These are phyloP conservation scores for Discostella stelligeroides DNA, from an alignment of 108 stramenopile species.

Conservation along the genomic window DNA sequence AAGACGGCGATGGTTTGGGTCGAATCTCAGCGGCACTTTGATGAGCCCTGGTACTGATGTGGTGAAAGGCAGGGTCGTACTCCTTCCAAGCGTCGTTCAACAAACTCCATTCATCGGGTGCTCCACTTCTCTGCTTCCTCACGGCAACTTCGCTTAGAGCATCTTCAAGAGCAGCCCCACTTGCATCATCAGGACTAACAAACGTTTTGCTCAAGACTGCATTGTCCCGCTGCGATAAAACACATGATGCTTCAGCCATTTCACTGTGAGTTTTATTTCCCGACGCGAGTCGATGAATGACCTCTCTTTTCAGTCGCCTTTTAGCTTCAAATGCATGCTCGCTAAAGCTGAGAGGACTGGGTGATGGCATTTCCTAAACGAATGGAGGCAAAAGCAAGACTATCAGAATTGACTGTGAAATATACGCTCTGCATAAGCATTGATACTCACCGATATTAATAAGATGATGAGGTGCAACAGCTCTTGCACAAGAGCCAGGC, in stretches of 20 bases:
- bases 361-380: conserved; percentile 63
- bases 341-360: conserved; percentile 45
- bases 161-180: conserved; percentile 75
- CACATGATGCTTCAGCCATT: conserved; percentile 75
- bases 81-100: conserved; percentile 63
- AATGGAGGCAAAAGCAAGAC: neutral
- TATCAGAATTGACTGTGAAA: neutral
- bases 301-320: conserved; percentile 72
- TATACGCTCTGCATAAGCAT: neutral
- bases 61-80: conserved; percentile 86
- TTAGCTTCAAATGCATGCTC: conserved; percentile 72
- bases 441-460: conserved; percentile 42
- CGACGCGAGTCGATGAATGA: conserved; percentile 75
- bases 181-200: conserved; percentile 83
- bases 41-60: conserved; percentile 68
- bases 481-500: conserved; percentile 67
- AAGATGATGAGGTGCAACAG: conserved; percentile 72
- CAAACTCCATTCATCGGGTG: conserved; percentile 81
- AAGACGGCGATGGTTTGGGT: conserved; percentile 49
- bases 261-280: conserved; percentile 85
- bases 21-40: conserved; percentile 76
- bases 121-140: conserved; percentile 59
- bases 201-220: conserved; percentile 33
- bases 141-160: conserved; percentile 76
- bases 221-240: conserved; percentile 44